Evolutionary conservation across 106 monocot species (phyloP), one percentile per base, ranked within the genome.

Genomic region (Dioscorea zingiberensis): DNA sequence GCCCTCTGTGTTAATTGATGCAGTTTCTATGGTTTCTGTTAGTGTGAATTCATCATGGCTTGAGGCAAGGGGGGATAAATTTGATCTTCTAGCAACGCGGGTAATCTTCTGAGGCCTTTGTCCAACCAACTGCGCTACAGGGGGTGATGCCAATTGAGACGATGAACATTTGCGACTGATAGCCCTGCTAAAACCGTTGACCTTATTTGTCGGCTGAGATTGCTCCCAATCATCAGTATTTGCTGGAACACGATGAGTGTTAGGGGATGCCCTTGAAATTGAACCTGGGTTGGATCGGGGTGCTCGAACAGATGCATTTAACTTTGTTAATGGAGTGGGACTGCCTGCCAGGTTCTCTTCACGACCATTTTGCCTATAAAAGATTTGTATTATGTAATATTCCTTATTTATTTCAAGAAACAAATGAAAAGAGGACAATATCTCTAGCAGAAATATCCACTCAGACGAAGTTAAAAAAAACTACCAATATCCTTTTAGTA

Each of bases 221-320:
- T 60, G 74, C 28, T 84, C 87, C 73, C 67, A 68, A 26, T 74
- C 77, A 72, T 88, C 84, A 70, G 78, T 66, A 69, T 78, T 73
- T 47, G 22, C 76, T 17, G 60, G 5, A 2, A 18, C n/a, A 46
- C 75, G 66, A 27, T 63, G 68, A 25, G 70, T 66, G 73, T 64
- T 84, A 24, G 65, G 68, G 14, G 83, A 77, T 25, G 74, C 58
- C 58, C 80, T 84, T 38, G 74, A 68, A 25, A 71, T 25, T 24
- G 79, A 72, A 56, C 58, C 64, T 51, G 83, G 63, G 74, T 55
- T 79, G 59, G 83, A 76, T 58, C 87, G 76, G 27, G 84, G 87
- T 51, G 76, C 87, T 2, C 87, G 61, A 51, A 66, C 70, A 71
- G 84, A 71, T 32, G 68, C 38, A 70, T 77, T 83, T 25, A 64